These are phyloP conservation scores for Leishmania mexicana DNA, from an alignment of 208 protist genomes.

Conservation along the genomic window DNA sequence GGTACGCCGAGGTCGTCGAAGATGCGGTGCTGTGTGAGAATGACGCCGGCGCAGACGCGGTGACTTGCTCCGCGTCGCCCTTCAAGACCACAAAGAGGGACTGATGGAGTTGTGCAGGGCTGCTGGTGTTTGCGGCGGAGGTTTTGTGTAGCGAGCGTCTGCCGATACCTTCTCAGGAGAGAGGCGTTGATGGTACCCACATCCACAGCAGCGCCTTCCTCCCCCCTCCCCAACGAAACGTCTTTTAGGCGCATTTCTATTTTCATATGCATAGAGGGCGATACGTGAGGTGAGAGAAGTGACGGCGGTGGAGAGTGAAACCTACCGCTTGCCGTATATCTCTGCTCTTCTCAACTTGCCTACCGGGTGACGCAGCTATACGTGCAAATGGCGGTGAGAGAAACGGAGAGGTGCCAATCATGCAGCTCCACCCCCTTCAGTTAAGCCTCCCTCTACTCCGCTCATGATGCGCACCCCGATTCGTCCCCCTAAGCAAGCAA, in stretches of 20 bases:
- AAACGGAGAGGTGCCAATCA: not conserved
- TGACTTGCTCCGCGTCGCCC: not conserved
- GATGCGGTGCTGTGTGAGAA: slow-evolving; percentile 18
- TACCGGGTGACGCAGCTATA: not conserved
- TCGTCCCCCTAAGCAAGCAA: not conserved
- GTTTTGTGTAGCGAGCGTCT: not conserved
- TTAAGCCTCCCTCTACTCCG: not conserved
- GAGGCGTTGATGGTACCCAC: not conserved
- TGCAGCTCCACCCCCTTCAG: not conserved
- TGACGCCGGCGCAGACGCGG: not conserved
- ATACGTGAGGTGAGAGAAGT: not conserved
- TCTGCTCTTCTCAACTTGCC: not conserved
- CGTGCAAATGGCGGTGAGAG: not conserved
- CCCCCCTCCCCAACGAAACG: not conserved
- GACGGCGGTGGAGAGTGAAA: not conserved
- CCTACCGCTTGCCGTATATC: not conserved
- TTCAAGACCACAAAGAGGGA: not conserved
- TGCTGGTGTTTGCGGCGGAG: not conserved
- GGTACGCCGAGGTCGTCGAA: slow-evolving; percentile 42
- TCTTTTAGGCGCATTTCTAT: not conserved
- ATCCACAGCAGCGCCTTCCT: not conserved
- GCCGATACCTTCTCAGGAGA: not conserved
- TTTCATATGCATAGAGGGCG: not conserved
- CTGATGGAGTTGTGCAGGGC: not conserved
- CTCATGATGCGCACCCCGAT: not conserved